Evolutionary conservation across 225 moss, liverwort and hornwort species (phyloP).

Genomic region (Bryoerythrophyllum caledonicum): DNA sequence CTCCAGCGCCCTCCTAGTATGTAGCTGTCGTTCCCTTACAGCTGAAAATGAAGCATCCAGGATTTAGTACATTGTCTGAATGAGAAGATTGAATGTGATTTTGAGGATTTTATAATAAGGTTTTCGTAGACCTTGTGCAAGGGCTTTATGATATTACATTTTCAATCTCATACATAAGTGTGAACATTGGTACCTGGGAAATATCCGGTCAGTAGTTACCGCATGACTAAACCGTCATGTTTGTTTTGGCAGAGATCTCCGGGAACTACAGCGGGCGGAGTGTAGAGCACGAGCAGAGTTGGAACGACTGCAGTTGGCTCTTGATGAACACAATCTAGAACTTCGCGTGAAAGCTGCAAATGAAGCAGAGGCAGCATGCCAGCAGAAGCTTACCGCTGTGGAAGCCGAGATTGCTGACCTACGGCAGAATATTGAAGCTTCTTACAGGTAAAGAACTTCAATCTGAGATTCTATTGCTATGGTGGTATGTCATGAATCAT

Average conservation of each 20-base stretch:
- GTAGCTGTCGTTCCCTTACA: conserved; percentile 15
- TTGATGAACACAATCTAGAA: conserved; percentile 89
- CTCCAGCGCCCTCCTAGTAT: conserved; percentile 8
- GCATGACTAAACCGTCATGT: conserved; percentile 12
- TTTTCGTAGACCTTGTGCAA: not conserved
- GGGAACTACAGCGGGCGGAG: conserved; percentile 73
- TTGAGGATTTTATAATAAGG: conserved; percentile 14
- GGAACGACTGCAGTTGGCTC: conserved; percentile 69
- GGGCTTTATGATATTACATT: not conserved
- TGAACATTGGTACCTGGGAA: not conserved
- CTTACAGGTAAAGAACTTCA: conserved; percentile 58
- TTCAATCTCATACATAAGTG: not conserved
- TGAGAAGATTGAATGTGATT: conserved; percentile 7
- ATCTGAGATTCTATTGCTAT: conserved; percentile 1
- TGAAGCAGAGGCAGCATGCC: conserved; percentile 95
- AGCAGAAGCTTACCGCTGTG: conserved; percentile 87
- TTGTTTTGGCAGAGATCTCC: conserved; percentile 56
- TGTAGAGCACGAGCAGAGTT: conserved; percentile 84
- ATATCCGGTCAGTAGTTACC: not conserved
- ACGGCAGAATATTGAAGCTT: conserved; percentile 72
- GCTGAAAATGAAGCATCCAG: conserved; percentile 9
- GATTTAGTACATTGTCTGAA: not conserved
- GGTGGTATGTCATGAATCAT: conserved; percentile 3
- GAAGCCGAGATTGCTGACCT: conserved; percentile 90
- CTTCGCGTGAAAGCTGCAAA: conserved; percentile 94